Evolutionary conservation across 257 asterid genomes (phyloP).

Genomic region (Nicotiana sylvestris): DNA sequence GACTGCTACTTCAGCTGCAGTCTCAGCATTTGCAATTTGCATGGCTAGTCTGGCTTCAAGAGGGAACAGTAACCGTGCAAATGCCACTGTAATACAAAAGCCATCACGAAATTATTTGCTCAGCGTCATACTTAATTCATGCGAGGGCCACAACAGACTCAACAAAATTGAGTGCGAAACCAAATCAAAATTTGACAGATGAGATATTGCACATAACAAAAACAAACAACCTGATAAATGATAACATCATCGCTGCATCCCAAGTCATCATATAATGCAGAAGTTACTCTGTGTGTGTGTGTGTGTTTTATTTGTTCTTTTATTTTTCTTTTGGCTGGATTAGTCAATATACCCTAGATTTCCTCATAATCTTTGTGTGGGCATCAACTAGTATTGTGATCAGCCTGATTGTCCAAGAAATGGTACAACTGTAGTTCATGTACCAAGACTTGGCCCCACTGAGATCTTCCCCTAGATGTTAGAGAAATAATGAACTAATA

Average conservation of each 20-base stretch:
- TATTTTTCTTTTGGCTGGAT: neutral
- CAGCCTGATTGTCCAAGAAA: neutral
- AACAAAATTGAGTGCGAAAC: neutral
- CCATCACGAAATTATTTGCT: neutral
- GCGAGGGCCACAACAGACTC: neutral
- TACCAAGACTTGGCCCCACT: neutral
- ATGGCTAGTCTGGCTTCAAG: conserved; percentile 75
- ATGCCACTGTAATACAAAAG: conserved; percentile 43
- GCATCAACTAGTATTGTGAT: neutral
- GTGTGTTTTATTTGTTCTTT: neutral
- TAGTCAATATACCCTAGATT: neutral
- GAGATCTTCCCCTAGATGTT: neutral
- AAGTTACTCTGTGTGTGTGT: neutral
- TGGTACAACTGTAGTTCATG: neutral
- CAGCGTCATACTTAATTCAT: neutral
- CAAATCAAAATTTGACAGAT: neutral
- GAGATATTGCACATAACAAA: neutral
- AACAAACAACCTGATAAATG: neutral
- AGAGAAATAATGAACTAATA: neutral
- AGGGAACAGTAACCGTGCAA: conserved; percentile 67
- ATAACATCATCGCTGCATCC: neutral
- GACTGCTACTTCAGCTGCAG: conserved; percentile 42
- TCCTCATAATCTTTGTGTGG: neutral
- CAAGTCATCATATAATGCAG: neutral
- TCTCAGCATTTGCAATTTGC: conserved; percentile 76